phyloP scores from a whole-genome alignment of 306 rosid species.

The Canavalia ensiformis region DNA sequence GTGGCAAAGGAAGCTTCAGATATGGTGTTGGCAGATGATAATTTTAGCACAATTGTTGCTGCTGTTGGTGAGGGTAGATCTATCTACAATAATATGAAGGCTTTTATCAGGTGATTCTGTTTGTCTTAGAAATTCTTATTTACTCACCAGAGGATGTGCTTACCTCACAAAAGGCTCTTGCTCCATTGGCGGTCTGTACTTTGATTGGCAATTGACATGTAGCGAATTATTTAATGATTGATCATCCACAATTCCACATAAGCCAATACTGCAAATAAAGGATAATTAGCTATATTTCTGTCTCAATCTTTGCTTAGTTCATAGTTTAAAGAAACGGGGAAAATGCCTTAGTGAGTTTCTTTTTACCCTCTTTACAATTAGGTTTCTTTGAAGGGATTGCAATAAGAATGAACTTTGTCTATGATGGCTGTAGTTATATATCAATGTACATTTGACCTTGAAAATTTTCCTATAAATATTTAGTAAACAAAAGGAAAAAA shows the following conservation, averaged over 20 bases:
- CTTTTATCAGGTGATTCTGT: constrained; percentile 81
- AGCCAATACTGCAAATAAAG: background rate
- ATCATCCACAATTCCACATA: constrained; percentile 6
- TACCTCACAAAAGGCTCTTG: constrained; percentile 7
- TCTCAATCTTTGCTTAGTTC: constrained; percentile 37
- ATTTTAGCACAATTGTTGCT: constrained; percentile 91
- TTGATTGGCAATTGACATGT: constrained; percentile 17
- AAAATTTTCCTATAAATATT: background rate
- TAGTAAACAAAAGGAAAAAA: background rate
- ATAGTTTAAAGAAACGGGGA: background rate
- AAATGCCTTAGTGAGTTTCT: background rate
- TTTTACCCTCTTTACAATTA: background rate
- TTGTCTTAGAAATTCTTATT: constrained; percentile 24
- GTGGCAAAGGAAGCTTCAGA: constrained; percentile 99
- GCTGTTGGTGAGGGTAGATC: constrained; percentile 99
- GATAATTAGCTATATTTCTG: constrained; percentile 10
- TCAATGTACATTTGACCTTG: background rate
- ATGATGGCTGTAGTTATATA: constrained; percentile 24
- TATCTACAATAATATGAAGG: constrained; percentile 93
- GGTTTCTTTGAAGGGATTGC: background rate
- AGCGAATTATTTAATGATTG: constrained; percentile 14
- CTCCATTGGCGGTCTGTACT: background rate
- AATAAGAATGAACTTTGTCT: background rate
- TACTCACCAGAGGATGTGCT: background rate
- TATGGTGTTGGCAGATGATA: constrained; percentile 97